These are phyloP conservation scores for Suillus subalutaceus DNA, from an alignment of 768 basidiomycete genomes.

Conservation along the genomic window DNA sequence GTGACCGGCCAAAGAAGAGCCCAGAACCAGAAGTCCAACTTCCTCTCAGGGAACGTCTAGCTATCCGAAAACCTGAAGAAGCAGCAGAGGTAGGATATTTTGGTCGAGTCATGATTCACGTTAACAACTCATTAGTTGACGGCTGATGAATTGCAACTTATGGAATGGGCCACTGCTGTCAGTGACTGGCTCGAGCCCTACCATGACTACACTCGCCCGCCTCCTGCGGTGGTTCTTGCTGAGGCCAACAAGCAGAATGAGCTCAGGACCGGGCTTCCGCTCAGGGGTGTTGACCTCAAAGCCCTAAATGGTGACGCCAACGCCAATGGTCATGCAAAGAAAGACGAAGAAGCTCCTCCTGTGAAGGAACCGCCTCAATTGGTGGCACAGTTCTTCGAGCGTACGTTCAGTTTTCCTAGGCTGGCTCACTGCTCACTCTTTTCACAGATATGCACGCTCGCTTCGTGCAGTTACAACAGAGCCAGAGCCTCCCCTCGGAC, in stretches of 20 bases:
- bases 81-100: constrained; percentile 49
- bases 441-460: constrained; percentile 55
- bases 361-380: constrained; percentile 62
- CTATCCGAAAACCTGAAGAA: constrained; percentile 51
- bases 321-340: constrained; percentile 56
- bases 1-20: constrained; percentile 75
- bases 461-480: constrained; percentile 47
- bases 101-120: constrained; percentile 2
- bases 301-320: constrained; percentile 34
- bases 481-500: constrained; percentile 48
- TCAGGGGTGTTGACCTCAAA: constrained; percentile 61
- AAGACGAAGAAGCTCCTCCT: constrained; percentile 72
- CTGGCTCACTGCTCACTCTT: background rate
- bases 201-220: constrained; percentile 74
- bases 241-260: constrained; percentile 76
- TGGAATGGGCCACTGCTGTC: constrained; percentile 62
- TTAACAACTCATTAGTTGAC: constrained; percentile 55
- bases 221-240: constrained; percentile 67
- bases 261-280: constrained; percentile 67
- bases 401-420: constrained; percentile 35
- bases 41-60: constrained; percentile 62
- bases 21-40: constrained; percentile 49
- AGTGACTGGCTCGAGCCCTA: constrained; percentile 79
- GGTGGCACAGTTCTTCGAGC: constrained; percentile 62
- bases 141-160: constrained; percentile 56